Conservation (phyloP, 768 basidiomycete species). For the Lentinula boryana region DNA sequence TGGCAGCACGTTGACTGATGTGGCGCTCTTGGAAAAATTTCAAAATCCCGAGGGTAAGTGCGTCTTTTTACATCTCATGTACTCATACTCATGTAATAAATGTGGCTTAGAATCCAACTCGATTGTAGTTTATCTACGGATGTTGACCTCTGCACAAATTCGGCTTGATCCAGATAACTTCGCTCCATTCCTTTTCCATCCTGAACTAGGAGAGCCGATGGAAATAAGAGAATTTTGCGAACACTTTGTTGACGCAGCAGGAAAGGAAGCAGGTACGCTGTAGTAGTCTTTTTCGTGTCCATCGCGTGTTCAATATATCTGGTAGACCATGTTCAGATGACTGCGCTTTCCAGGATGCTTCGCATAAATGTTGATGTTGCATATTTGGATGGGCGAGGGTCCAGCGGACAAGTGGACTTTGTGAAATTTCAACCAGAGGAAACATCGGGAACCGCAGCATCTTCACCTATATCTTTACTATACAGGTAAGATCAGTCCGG, state of each 20-base stretch:
- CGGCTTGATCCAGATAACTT: conserved; percentile 56
- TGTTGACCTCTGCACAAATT: conserved; percentile 81
- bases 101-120: conserved; percentile 52
- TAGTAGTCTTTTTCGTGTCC: background rate
- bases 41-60: conserved; percentile 47
- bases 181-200: conserved; percentile 69
- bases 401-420: conserved; percentile 55
- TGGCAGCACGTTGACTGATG: conserved; percentile 27
- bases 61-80: conserved; percentile 7
- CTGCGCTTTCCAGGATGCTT: conserved; percentile 66
- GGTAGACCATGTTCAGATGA: conserved; percentile 77
- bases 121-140: conserved; percentile 74
- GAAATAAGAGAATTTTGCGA: conserved; percentile 65
- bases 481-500: conserved; percentile 49
- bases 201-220: conserved; percentile 58
- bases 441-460: conserved; percentile 32
- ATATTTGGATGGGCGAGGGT: conserved; percentile 65
- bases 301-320: conserved; percentile 15
- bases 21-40: conserved; percentile 43
- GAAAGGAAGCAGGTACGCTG: conserved; percentile 67
- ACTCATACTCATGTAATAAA: background rate
- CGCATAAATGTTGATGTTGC: conserved; percentile 66
- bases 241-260: conserved; percentile 68
- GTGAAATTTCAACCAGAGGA: conserved; percentile 44
- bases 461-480: conserved; percentile 57